Conservation (phyloP, 352 stramenopile species). For the Globisporangium sylvaticum region DNA sequence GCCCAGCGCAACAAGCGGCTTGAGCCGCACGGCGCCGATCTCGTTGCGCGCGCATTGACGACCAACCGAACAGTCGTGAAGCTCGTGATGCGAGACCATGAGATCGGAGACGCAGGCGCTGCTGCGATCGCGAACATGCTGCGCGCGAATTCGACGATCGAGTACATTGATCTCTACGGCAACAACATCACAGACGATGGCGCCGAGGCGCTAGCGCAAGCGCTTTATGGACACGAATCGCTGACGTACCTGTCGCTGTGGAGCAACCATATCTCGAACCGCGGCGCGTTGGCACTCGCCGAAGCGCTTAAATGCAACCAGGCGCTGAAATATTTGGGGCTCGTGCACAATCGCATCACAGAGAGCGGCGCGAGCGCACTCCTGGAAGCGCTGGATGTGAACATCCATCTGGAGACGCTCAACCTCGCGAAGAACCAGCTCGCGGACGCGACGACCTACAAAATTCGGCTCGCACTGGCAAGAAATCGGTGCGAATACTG, state of each 20-base stretch:
- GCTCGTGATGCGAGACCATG: constrained; percentile 65
- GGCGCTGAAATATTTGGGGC: constrained; percentile 51
- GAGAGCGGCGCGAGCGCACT: constrained; percentile 39
- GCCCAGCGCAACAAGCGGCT: constrained; percentile 53
- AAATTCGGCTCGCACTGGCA: constrained; percentile 46
- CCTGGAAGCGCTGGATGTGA: constrained; percentile 60
- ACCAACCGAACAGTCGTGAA: constrained; percentile 58
- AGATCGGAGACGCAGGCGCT: constrained; percentile 59
- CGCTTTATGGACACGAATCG: constrained; percentile 69
- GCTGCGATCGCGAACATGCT: constrained; percentile 68
- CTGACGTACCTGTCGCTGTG: constrained; percentile 50
- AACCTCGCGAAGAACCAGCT: constrained; percentile 58
- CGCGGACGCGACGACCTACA: constrained; percentile 30
- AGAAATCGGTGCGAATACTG: constrained; percentile 41
- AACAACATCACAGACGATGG: constrained; percentile 70
- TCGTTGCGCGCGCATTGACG: constrained; percentile 63
- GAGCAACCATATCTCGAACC: constrained; percentile 63
- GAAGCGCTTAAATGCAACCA: constrained; percentile 63
- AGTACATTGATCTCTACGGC: constrained; percentile 63
- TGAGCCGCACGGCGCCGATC: constrained; percentile 40
- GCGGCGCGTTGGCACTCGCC: constrained; percentile 40
- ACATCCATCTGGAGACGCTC: constrained; percentile 56
- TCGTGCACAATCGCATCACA: constrained; percentile 60
- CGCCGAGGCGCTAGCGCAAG: constrained; percentile 51
- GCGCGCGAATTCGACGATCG: constrained; percentile 59